Base-by-base conservation (phyloP, 306 rosid genomes). In the Nissolia schottii region DNA sequence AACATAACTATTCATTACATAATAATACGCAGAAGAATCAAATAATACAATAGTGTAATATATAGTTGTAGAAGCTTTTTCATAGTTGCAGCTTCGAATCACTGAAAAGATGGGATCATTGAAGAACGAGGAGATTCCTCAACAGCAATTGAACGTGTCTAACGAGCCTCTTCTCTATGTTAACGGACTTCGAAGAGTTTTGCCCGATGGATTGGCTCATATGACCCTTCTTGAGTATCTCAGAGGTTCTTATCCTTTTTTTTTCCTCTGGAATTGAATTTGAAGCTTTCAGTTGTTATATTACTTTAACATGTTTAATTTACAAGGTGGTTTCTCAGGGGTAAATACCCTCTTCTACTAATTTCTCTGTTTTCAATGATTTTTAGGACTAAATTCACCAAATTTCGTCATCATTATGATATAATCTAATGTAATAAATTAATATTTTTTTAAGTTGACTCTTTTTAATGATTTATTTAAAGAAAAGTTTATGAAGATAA, bases 141-240 rank as follows among this genome's bases (percentile, higher is more conserved):
- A 78, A 24, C 70, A 70, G 35, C 45, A 34, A 19, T 80, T 40
- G 68, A 80, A 80, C 74, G 81, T 73, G 43, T 76, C 78, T 2
- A 73, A 69, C 69, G 92, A 89, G 7, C 76, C 92, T 32, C 69
- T 89, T 24, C 38, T 87, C 2, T 94, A 82, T 15, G 92, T 91
- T 3, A 94, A 91, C 29, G 95, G 97, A 46, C 63, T 85, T 73
- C 91, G 99, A 6, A 82, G 73, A 86, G 79, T 79, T 7, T 77
- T 94, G 49, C 86, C 95, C 31, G 87, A 94, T 79, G 96, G 95
- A 29, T 79, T 89, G 22, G 97, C 99, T 65, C 97, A 94, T 79
- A 76, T 91, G 37, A 91, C 95, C 22, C 91, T 89, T 62, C 92
- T 94, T 3, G 99, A 94, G 77, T 94, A 91, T 82, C 96, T 94